Evolutionary conservation across 192 early-diverging fungal species (phyloP).

Genomic region (Backusella parvicylindrica): DNA sequence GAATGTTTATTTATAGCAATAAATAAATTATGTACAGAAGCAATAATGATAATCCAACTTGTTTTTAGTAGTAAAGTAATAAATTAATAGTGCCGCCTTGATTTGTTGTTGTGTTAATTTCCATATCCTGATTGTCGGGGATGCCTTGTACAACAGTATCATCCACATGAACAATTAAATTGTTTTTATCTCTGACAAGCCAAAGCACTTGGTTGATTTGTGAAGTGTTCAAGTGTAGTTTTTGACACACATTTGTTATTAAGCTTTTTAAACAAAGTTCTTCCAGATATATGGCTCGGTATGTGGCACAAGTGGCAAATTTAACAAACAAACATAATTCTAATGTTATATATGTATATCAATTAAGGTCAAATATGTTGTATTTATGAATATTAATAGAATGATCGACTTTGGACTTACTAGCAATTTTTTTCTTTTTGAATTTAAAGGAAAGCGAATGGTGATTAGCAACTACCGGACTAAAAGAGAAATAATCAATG

Average conservation of each 20-base stretch:
- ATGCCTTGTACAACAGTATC: slow-evolving; percentile 58
- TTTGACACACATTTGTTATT: slow-evolving; percentile 38
- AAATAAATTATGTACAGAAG: neutral
- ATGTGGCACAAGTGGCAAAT: slow-evolving; percentile 47
- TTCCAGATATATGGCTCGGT: slow-evolving; percentile 67
- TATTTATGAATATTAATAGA: neutral
- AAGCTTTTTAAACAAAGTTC: slow-evolving; percentile 48
- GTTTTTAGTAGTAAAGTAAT: neutral
- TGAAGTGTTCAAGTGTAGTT: neutral
- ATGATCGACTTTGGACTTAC: slow-evolving; percentile 17
- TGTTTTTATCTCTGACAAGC: slow-evolving; percentile 31
- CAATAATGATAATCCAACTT: neutral
- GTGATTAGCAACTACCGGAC: slow-evolving; percentile 53
- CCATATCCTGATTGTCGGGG: slow-evolving; percentile 25
- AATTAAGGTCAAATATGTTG: neutral
- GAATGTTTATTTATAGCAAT: neutral
- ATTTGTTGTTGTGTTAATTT: neutral
- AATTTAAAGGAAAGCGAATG: slow-evolving; percentile 50
- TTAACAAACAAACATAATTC: slow-evolving; percentile 57
- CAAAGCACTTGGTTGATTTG: neutral
- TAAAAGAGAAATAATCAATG: neutral
- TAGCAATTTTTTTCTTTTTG: slow-evolving; percentile 25
- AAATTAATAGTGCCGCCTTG: neutral
- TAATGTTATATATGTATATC: neutral
- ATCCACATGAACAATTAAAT: slow-evolving; percentile 51